phyloP scores from a whole-genome alignment of 495 filamentous ascomycete genomes.

The Xylaria sp. region DNA sequence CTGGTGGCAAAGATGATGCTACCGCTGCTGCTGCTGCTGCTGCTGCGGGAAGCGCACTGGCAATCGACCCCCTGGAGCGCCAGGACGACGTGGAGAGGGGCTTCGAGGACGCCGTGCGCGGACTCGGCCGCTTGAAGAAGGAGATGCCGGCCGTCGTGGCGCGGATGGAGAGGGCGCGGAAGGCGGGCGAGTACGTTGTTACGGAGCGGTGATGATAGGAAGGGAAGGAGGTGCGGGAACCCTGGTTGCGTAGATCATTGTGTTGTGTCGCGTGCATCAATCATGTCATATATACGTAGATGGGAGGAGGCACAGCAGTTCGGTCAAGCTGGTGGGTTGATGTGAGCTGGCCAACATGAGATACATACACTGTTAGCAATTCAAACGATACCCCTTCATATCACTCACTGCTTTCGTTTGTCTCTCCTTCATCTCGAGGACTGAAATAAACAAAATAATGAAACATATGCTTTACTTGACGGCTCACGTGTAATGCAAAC shows the following conservation, averaged over 20 bases:
- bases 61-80: constrained; percentile 47
- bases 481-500: not conserved
- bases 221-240: not conserved
- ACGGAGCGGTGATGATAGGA: constrained; percentile 42
- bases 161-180: constrained; percentile 76
- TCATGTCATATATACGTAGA: not conserved
- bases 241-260: not conserved
- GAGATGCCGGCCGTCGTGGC: constrained; percentile 76
- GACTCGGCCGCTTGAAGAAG: constrained; percentile 59
- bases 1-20: not conserved
- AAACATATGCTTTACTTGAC: not conserved
- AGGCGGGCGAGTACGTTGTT: constrained; percentile 67
- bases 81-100: constrained; percentile 57
- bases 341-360: not conserved
- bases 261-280: too few relatives aligned
- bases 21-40: too few relatives aligned
- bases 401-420: not conserved
- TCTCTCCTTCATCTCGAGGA: too few relatives aligned
- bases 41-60: constrained; percentile 16
- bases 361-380: not conserved
- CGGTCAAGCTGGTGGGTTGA: not conserved
- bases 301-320: not conserved
- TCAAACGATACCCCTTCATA: constrained; percentile 24
- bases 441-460: not conserved
- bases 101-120: constrained; percentile 60